Evolutionary conservation across 2,329 filamentous ascomycete species (phyloP), one percentile per base, ranked within the genome.

Genomic region (Aspergillus candidus): DNA sequence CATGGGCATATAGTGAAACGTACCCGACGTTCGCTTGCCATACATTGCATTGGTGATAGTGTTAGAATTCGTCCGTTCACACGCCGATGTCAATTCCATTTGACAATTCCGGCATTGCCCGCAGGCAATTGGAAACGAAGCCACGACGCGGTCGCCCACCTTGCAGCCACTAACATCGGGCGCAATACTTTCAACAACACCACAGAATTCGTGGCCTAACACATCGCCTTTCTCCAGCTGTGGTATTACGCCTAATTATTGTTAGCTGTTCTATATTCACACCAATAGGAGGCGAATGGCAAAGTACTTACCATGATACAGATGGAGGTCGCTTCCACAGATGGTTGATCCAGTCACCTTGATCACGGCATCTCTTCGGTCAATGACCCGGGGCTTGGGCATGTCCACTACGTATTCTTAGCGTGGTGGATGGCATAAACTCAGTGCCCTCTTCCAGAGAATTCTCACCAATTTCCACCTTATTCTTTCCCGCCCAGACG

Each of bases 401-500:
- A 79, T 78, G 30, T 88, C 78, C 38, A 82, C 75, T 77, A 27
- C 30, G 29, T 35, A 13, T 37, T 11, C 27, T 49, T 27, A 42
- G 18, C 13, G 32, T 7, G 10, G 18, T 17, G 15, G 6, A 12
- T 34, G 17, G 4, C 8, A 37, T 22, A 32, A 27, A 22, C 11
- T 11, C 27, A 14, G 17, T 1, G 32, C 12, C 14, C 17, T 33
- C 6, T 11, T 6, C 38, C 11, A 17, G 11, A 45, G 48, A 10
- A 63, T 27, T 27, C 22, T 27, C 7, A 80, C 77, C 70, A 13
- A 94, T 72, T 59, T 85, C 69, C 37, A 94, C 86, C 27, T 73
- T 79, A 58, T 89, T 86, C 72, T 91, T 93, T 41, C 86, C 85
- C 66, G 84, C 80, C 88, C 88, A 94, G 2, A 78, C 78, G 11